Conservation (phyloP, 441 rosid species). For the Syzygium malaccense region DNA sequence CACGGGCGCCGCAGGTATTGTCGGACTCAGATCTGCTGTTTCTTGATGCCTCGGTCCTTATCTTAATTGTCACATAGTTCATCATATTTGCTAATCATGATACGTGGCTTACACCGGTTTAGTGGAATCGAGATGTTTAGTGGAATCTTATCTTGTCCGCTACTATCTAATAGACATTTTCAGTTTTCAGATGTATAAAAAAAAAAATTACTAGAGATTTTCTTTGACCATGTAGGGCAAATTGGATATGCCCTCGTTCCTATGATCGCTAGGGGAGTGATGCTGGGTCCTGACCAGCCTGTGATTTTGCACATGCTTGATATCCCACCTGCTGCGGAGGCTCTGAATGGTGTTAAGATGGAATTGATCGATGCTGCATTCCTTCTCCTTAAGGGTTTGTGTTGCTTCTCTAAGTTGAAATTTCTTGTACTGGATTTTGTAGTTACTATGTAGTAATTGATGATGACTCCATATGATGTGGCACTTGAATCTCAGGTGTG, state of each 20-base stretch:
- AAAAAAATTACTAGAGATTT: background rate
- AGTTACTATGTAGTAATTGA: background rate
- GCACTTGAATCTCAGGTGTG: conserved; percentile 45
- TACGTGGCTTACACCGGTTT: background rate
- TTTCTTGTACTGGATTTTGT: background rate
- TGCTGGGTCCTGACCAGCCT: conserved; percentile 96
- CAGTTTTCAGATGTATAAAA: background rate
- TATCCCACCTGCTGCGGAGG: conserved; percentile 91
- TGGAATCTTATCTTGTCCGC: too few species aligned
- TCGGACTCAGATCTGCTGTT: fast-evolving
- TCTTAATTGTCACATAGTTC: background rate
- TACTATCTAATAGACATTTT: background rate
- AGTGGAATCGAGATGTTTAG: too few species aligned
- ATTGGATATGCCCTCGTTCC: conserved; percentile 97
- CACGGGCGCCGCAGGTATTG: background rate
- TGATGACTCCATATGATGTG: background rate
- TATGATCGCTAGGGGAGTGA: conserved; percentile 90
- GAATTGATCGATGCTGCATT: conserved; percentile 94
- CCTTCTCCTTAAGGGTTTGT: conserved; percentile 83
- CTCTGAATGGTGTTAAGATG: conserved; percentile 90
- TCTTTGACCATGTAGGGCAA: conserved; percentile 53
- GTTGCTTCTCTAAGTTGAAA: background rate
- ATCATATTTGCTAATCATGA: background rate
- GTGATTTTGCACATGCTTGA: conserved; percentile 98
- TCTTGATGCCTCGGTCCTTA: background rate